phyloP scores from a whole-genome alignment of 2,329 filamentous ascomycete genomes.

The Sporothrix phasma region DNA sequence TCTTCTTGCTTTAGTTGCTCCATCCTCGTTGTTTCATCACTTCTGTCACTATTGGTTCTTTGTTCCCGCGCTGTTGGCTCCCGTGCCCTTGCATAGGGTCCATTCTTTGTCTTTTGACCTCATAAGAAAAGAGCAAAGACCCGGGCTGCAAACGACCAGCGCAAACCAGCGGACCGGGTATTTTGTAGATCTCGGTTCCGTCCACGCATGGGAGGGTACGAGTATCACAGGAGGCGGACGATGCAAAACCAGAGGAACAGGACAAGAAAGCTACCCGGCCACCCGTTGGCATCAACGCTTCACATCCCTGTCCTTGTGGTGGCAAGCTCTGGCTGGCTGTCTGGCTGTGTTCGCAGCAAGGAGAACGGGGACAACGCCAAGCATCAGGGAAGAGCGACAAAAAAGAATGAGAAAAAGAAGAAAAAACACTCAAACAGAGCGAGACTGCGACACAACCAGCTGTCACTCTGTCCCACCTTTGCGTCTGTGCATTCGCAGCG shows the following conservation, averaged over 20 bases:
- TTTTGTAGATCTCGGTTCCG: not conserved
- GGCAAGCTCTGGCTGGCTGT: constrained; percentile 5
- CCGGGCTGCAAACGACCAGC: not conserved
- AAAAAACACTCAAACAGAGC: not conserved
- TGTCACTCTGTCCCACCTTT: not conserved
- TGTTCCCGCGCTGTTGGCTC: not conserved
- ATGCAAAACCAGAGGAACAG: not conserved
- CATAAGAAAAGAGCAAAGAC: not conserved
- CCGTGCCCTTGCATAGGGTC: not conserved
- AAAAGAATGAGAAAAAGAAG: not conserved
- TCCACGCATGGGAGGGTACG: too few species aligned
- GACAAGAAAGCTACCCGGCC: not conserved
- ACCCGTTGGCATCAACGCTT: not conserved
- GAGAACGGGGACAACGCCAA: not conserved
- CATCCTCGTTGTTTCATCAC: too few species aligned
- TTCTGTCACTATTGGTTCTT: too few species aligned
- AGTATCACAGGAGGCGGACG: too few species aligned
- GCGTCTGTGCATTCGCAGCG: not conserved
- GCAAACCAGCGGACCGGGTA: not conserved
- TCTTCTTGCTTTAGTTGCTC: not conserved
- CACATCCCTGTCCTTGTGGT: constrained; percentile 7
- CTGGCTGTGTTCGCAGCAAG: not conserved
- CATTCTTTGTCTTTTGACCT: not conserved
- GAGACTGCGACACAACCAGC: not conserved
- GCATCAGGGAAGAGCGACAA: not conserved